Conservation (phyloP, 345 rosid species). For the Raphanus sativus region DNA sequence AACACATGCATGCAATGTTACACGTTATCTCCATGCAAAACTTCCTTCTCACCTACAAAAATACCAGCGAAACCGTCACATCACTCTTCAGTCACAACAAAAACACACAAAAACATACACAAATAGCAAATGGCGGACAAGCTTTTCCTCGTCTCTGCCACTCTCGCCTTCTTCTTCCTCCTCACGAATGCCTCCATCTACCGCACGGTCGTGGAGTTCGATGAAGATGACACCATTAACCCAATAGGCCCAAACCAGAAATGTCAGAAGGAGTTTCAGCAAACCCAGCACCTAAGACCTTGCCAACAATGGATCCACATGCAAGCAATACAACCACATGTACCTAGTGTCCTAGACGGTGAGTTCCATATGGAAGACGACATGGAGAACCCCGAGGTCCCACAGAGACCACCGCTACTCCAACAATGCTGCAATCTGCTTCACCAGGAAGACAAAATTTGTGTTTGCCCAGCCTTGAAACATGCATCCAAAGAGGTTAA, state of each 20-base stretch:
- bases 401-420: conserved; percentile 1
- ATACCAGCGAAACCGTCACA: not conserved
- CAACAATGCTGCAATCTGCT: conserved; percentile 33
- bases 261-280: conserved; percentile 26
- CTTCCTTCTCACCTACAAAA: not conserved
- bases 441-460: not conserved
- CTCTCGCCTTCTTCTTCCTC: conserved; percentile 30
- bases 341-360: not conserved
- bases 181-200: conserved; percentile 41
- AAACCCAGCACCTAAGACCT: conserved; percentile 11
- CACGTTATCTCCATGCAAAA: conserved; percentile 33
- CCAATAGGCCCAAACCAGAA: not conserved
- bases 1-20: not conserved
- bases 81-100: conserved; percentile 3
- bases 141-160: conserved; percentile 30
- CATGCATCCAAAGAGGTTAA: conserved; percentile 12
- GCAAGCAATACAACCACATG: not conserved
- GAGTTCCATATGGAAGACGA: conserved; percentile 1
- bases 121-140: conserved; percentile 25
- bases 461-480: conserved; percentile 34
- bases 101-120: not conserved
- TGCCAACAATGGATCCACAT: conserved; percentile 13
- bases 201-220: conserved; percentile 38
- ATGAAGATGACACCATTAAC: conserved; percentile 21
- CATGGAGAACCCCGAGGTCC: not conserved